Base-by-base conservation (phyloP, 495 filamentous ascomycete genomes). In the Penicillium odoratum region DNA sequence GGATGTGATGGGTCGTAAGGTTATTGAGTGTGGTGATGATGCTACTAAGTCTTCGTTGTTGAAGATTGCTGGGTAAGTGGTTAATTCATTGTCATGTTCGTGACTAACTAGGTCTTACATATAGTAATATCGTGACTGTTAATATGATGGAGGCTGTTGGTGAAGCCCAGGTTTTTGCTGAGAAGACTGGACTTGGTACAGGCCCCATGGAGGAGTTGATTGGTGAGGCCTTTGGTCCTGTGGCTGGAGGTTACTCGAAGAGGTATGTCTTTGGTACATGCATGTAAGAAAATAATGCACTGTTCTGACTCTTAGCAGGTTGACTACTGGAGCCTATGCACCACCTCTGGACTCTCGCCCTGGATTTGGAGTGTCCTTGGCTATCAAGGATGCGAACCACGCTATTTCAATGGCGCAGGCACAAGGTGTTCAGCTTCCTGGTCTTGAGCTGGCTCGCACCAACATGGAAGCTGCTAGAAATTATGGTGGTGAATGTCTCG, bases 121-220 rank as follows among this genome's bases (percentile, higher is more conserved):
- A 21, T 21, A 75, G 73, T 11, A 80, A 80, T 44, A 77, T 80
- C 21, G 69, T 80, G 29, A 80, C 76, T 16, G 67, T 78, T 10
- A 77, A 74, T 38, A 67, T 78, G 61, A 78, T 78, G 79, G 77
- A 81, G 65, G 69, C 77, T 2, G 77, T 82, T 40, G 75, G 75
- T 6, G 81, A 83, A 63, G 75, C 78, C 1, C 80, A 83, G 57
- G 78, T 82, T 25, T 79, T 83, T 57, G 80, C 80, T 18, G 80
- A 82, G 62, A 79, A 79, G 62, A 78, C 78, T 1, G 80, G 79
- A 2, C 71, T 85, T 5, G 80, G 80, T n/a, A 74, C 74, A 1
- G 69, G 64, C 15, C 68, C 72, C 8, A 77, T 83, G 67, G 79
- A 83, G 49, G 70, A 73, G 53, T 67, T 83, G 48, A 79, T 83